Evolutionary conservation across 371 early-diverging fungal genomes (phyloP).

Genomic region (Batkoa obscura): DNA sequence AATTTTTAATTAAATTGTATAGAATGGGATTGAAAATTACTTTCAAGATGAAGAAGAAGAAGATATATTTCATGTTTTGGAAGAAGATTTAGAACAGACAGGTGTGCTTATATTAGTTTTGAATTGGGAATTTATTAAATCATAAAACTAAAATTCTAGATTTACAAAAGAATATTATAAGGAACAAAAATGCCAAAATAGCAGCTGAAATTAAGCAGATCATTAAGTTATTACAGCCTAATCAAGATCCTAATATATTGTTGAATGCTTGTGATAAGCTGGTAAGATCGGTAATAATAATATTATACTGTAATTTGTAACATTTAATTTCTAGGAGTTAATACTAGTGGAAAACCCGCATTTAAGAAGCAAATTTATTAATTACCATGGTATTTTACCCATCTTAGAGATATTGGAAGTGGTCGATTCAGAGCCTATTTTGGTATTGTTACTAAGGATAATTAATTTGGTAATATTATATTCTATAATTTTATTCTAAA

Average conservation of each 20-base stretch:
- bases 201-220: conserved; percentile 14
- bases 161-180: conserved; percentile 19
- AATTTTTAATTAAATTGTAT: background rate
- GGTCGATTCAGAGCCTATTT: conserved; percentile 10
- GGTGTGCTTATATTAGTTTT: conserved; percentile 5
- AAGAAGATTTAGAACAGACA: conserved; percentile 21
- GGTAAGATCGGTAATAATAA: conserved; percentile 7
- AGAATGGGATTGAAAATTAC: background rate
- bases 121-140: background rate
- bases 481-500: background rate
- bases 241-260: conserved; percentile 12
- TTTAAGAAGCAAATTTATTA: conserved; percentile 19
- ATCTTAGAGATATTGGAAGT: conserved; percentile 26
- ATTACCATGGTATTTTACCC: conserved; percentile 26
- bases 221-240: conserved; percentile 14
- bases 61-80: conserved; percentile 24
- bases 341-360: conserved; percentile 20
- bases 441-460: conserved; percentile 16
- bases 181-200: conserved; percentile 19
- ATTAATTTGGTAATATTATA: conserved; percentile 16
- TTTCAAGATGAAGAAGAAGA: conserved; percentile 17
- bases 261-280: conserved; percentile 15
- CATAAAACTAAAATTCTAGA: conserved; percentile 8
- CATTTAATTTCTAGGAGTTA: conserved; percentile 8
- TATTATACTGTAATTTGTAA: background rate